Percentiles rank a stretch among this genome's conserved stretches.
phyloP scores from a whole-genome alignment of 345 rosid genomes.

The Eucalyptus caleyi region DNA sequence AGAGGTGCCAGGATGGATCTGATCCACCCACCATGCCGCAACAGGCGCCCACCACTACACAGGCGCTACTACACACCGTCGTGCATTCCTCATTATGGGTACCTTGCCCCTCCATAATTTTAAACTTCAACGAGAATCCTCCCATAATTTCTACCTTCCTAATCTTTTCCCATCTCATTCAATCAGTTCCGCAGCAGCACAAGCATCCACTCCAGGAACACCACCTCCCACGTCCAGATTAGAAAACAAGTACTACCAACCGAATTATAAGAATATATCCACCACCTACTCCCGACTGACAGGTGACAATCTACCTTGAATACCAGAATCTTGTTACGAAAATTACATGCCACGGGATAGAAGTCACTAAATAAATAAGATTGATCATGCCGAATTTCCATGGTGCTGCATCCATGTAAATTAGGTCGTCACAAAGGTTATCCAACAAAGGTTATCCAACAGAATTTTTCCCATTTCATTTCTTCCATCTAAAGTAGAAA shows the following conservation, averaged over 20 bases:
- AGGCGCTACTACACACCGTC: not conserved
- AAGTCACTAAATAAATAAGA: not conserved
- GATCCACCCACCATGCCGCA: not conserved
- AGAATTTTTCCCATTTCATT: not conserved
- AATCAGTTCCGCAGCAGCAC: not conserved
- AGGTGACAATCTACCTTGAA: not conserved
- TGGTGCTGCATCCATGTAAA: not conserved
- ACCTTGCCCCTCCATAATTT: not conserved
- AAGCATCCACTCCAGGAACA: not conserved
- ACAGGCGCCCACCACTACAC: not conserved
- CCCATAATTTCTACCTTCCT: not conserved
- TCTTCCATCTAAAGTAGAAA: too few relatives aligned
- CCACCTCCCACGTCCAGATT: not conserved
- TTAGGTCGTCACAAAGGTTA: not conserved
- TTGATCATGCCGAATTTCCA: not conserved
- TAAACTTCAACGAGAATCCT: not conserved
- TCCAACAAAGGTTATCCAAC: not conserved
- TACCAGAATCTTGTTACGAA: not conserved
- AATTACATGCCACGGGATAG: not conserved
- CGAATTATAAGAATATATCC: not conserved
- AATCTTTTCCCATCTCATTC: not conserved
- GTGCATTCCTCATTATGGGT: not conserved
- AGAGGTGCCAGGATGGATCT: not conserved
- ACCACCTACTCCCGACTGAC: not conserved
- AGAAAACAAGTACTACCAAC: not conserved